A percentile compares a stretch with the other conserved stretches of the same genome.
These are phyloP conservation scores for Fusarium avenaceum DNA, from an alignment of 2,329 filamentous ascomycete genomes.

Conservation along the genomic window DNA sequence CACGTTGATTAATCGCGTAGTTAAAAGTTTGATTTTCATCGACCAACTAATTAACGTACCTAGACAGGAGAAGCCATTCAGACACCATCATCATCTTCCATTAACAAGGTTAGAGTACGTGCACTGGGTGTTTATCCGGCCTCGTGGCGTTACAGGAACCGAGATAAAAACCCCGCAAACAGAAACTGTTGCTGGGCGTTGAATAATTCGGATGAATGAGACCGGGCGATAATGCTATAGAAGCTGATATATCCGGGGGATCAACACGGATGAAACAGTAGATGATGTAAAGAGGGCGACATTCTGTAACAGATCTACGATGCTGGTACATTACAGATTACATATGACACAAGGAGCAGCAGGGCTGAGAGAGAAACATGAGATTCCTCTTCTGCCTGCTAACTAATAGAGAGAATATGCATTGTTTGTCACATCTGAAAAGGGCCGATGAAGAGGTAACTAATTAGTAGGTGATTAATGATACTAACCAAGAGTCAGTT, in stretches of 20 bases:
- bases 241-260: conserved; percentile 25
- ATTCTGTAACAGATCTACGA: conserved; percentile 37
- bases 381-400: neutral
- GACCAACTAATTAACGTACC: neutral
- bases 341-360: conserved; percentile 25
- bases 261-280: conserved; percentile 39
- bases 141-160: neutral
- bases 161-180: too few relatives aligned
- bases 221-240: conserved; percentile 16
- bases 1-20: conserved; percentile 12
- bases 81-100: neutral
- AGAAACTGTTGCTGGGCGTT: too few relatives aligned
- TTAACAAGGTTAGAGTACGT: neutral
- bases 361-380: conserved; percentile 18
- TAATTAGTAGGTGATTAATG: neutral
- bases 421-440: conserved; percentile 13
- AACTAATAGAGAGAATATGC: neutral
- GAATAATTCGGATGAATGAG: neutral
- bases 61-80: neutral
- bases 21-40: conserved; percentile 9
- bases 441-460: conserved; percentile 30
- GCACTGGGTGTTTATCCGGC: neutral
- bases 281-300: conserved; percentile 37
- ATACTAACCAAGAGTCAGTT: neutral
- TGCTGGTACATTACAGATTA: conserved; percentile 5